Conservation (phyloP, 2,329 filamentous ascomycete genomes). For the Rhynchosporium agropyri region DNA sequence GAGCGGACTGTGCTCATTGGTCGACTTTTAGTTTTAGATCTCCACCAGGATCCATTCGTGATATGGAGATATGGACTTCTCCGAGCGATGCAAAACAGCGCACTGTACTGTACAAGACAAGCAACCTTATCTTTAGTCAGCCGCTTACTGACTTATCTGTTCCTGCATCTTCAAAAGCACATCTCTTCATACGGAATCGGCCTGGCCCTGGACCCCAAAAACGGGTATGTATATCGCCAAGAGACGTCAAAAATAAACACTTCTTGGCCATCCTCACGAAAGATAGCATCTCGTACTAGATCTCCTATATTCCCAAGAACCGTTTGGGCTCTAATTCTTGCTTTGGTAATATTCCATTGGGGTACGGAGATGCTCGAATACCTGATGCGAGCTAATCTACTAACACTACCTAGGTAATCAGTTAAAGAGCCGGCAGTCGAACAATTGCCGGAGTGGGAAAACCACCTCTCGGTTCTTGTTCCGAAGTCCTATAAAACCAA, state of each 20-base stretch:
- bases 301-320: background rate
- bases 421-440: background rate
- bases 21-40: constrained; percentile 2
- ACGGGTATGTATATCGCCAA: background rate
- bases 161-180: background rate
- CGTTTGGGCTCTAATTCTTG: background rate
- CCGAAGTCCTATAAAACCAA: too few relatives aligned
- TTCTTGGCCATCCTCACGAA: background rate
- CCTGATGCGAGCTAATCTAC: background rate
- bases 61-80: constrained; percentile 15
- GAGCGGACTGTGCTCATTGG: constrained; percentile 19
- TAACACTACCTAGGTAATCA: background rate
- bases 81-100: constrained; percentile 13
- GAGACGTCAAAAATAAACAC: background rate
- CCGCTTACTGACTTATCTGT: constrained; percentile 8
- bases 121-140: constrained; percentile 24
- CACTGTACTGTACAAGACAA: background rate
- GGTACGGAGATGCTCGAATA: background rate
- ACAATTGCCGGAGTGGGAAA: background rate
- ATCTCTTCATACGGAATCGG: too few relatives aligned
- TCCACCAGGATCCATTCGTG: constrained; percentile 10
- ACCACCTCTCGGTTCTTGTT: background rate
- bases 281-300: background rate
- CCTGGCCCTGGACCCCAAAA: background rate
- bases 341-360: constrained; percentile 4